A percentile compares a stretch with the other conserved stretches of the same genome.
These are phyloP conservation scores for Magnolia changhungtana DNA, from an alignment of 164 flowering plant species.

Conservation along the genomic window DNA sequence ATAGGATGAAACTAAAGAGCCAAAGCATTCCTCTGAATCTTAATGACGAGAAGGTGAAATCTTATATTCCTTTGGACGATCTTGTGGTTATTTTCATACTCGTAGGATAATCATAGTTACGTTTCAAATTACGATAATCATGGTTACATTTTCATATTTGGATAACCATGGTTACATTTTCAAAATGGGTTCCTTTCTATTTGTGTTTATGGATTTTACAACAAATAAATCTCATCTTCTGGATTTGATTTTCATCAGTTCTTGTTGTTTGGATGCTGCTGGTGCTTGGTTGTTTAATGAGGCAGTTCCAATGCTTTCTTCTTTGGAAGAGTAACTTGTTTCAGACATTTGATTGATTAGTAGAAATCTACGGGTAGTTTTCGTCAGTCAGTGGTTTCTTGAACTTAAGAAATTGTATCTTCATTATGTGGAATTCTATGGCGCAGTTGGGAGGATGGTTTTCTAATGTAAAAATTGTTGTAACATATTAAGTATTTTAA, in stretches of 20 bases:
- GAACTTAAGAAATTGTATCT: not conserved
- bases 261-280: not conserved
- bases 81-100: not conserved
- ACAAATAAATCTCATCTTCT: not conserved
- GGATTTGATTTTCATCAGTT: not conserved
- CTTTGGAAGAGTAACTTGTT: not conserved
- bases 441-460: not conserved
- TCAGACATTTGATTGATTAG: not conserved
- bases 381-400: not conserved
- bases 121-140: too few relatives aligned
- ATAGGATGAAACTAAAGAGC: constrained; percentile 65
- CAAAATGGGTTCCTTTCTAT: too few relatives aligned
- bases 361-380: not conserved
- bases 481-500: not conserved
- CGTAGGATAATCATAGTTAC: not conserved
- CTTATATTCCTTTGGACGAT: not conserved
- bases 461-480: not conserved
- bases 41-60: constrained; percentile 79
- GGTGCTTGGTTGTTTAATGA: not conserved
- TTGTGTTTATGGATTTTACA: not conserved
- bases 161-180: not conserved
- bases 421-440: not conserved
- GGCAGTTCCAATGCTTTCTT: not conserved
- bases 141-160: not conserved
- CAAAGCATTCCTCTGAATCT: constrained; percentile 61